phyloP scores from a whole-genome alignment of 768 basidiomycete genomes.

The Lactarius quietus region DNA sequence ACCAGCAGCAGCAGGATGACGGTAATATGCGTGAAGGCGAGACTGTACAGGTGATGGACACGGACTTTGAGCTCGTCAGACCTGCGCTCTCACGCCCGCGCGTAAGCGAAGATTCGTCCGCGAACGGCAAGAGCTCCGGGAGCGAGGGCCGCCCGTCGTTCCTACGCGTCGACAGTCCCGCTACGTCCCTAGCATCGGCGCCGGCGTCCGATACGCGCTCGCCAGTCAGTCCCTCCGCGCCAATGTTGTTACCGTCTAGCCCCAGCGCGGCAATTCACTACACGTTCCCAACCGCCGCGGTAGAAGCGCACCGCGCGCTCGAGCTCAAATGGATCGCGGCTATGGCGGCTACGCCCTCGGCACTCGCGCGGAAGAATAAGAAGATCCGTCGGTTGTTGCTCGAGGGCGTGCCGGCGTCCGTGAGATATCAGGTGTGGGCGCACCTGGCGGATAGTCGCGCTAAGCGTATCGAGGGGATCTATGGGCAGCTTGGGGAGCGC shows the following conservation, averaged over 20 bases:
- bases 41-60: constrained; percentile 71
- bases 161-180: constrained; percentile 33
- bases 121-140: constrained; percentile 20
- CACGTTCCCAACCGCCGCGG: not conserved
- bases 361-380: constrained; percentile 72
- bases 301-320: constrained; percentile 66
- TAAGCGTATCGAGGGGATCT: constrained; percentile 64
- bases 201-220: constrained; percentile 24
- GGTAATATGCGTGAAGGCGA: constrained; percentile 34
- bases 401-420: constrained; percentile 78
- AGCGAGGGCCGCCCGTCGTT: constrained; percentile 23
- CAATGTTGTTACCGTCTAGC: constrained; percentile 7
- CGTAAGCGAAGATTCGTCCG: constrained; percentile 52
- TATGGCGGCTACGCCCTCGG: constrained; percentile 52
- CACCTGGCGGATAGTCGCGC: constrained; percentile 75
- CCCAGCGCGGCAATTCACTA: not conserved
- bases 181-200: constrained; percentile 31
- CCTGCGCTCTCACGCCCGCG: constrained; percentile 50
- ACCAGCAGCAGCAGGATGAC: constrained; percentile 31
- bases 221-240: constrained; percentile 19
- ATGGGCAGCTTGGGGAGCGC: constrained; percentile 56
- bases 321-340: constrained; percentile 74
- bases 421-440: constrained; percentile 82
- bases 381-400: constrained; percentile 70
- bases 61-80: constrained; percentile 75